Evolutionary conservation across 495 filamentous ascomycete species (phyloP).

Genomic region (Penicillium coffeae): DNA sequence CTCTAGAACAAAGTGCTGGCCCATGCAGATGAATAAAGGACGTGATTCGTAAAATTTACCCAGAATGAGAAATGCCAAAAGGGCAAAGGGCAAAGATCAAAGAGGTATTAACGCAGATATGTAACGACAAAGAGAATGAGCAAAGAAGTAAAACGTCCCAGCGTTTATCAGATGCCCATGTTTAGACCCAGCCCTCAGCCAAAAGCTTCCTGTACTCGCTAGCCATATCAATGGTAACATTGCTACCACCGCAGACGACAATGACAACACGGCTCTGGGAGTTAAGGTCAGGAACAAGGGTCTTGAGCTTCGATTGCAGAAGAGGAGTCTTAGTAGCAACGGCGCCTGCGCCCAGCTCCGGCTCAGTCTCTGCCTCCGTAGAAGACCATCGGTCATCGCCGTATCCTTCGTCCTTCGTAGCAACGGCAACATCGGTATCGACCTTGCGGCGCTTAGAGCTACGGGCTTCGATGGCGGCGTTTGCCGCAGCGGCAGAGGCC

Average conservation of each 20-base stretch:
- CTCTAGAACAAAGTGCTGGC: neutral
- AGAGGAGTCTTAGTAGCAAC: conserved; percentile 10
- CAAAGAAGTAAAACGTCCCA: neutral
- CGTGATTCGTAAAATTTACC: neutral
- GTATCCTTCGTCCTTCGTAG: conserved; percentile 35
- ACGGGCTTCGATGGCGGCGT: conserved; percentile 13
- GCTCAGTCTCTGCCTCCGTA: conserved; percentile 29
- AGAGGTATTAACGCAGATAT: conserved; percentile 4
- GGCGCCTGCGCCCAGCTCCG: conserved; percentile 5
- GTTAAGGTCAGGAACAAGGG: conserved; percentile 55
- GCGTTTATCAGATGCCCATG: neutral
- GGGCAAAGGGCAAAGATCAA: neutral
- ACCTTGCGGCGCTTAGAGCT: conserved; percentile 37
- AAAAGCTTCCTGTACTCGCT: conserved; percentile 54
- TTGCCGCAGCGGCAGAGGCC: conserved; percentile 5
- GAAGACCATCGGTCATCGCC: conserved; percentile 38
- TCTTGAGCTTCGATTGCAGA: conserved; percentile 51
- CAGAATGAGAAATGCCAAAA: conserved; percentile 3
- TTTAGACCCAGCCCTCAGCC: conserved; percentile 36
- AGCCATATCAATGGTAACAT: conserved; percentile 66
- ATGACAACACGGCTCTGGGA: conserved; percentile 70
- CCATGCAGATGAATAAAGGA: neutral
- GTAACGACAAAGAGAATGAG: too few species aligned
- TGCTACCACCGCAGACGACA: conserved; percentile 81
- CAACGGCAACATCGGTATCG: conserved; percentile 6